Evolutionary conservation across 306 rosid genomes (phyloP).

Genomic region (Alnus glutinosa): DNA sequence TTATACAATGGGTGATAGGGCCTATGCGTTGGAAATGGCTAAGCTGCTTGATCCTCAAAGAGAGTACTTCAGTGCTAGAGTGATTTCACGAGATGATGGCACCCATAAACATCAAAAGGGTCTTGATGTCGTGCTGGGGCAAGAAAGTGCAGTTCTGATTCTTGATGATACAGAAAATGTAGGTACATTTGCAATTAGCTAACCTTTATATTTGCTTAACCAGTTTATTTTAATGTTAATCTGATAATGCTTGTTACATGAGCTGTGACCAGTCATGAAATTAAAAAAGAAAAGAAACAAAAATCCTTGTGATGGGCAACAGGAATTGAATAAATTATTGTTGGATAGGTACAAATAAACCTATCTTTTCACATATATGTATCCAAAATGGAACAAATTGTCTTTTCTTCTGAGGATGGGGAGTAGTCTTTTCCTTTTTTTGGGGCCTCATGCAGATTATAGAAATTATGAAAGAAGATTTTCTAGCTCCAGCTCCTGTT

Average conservation of each 20-base stretch:
- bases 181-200: conserved; percentile 34
- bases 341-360: background rate
- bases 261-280: background rate
- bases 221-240: conserved; percentile 5
- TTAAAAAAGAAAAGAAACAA: too few species aligned
- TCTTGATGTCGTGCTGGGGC: conserved; percentile 83
- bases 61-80: conserved; percentile 68
- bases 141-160: conserved; percentile 83
- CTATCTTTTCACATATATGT: background rate
- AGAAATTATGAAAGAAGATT: too few species aligned
- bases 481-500: too few species aligned
- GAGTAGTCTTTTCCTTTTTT: too few species aligned
- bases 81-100: conserved; percentile 93
- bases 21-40: conserved; percentile 92
- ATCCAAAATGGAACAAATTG: background rate
- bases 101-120: conserved; percentile 89
- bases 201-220: conserved; percentile 8
- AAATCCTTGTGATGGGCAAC: background rate
- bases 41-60: conserved; percentile 79
- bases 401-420: background rate
- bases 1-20: conserved; percentile 91
- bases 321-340: background rate
- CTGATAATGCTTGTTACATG: background rate
- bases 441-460: too few species aligned
- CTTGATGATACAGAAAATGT: conserved; percentile 93